A percentile compares a stretch with the other conserved stretches of the same genome.
phyloP scores from a whole-genome alignment of 73 alveolate species.

The Paramecium primaurelia region DNA sequence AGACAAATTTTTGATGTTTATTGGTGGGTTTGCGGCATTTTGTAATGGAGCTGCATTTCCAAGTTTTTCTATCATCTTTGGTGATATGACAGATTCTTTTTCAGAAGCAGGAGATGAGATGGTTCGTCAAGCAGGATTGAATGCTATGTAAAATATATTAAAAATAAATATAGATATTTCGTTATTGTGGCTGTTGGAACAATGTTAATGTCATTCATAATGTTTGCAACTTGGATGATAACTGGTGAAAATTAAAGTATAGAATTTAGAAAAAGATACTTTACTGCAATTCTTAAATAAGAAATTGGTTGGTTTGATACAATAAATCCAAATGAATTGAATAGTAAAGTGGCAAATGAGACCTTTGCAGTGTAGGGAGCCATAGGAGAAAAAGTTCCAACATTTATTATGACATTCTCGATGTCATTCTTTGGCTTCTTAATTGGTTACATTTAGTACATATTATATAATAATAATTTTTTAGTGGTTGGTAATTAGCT shows the following conservation, averaged over 20 bases:
- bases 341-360: conserved; percentile 72
- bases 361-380: conserved; percentile 75
- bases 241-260: conserved; percentile 58
- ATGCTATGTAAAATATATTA: conserved; percentile 6
- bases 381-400: conserved; percentile 78
- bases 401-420: conserved; percentile 66
- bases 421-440: conserved; percentile 70
- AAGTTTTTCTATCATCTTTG: conserved; percentile 65
- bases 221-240: conserved; percentile 62
- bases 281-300: conserved; percentile 69
- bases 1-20: conserved; percentile 60
- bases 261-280: conserved; percentile 67
- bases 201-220: conserved; percentile 45
- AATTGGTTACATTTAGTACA: conserved; percentile 61
- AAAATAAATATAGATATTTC: conserved; percentile 32
- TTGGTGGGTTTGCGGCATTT: conserved; percentile 67
- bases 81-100: conserved; percentile 69
- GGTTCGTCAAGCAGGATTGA: conserved; percentile 9
- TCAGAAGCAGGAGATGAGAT: conserved; percentile 54
- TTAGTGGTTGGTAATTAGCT: conserved; percentile 72
- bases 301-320: conserved; percentile 84
- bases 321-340: conserved; percentile 72
- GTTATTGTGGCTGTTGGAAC: conserved; percentile 52
- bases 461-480: conserved; percentile 22
- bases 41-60: conserved; percentile 70